A percentile compares a stretch with the other conserved stretches of the same genome.
Evolutionary conservation across 495 filamentous ascomycete genomes (phyloP).

Genomic region (Penicillium antarcticum): DNA sequence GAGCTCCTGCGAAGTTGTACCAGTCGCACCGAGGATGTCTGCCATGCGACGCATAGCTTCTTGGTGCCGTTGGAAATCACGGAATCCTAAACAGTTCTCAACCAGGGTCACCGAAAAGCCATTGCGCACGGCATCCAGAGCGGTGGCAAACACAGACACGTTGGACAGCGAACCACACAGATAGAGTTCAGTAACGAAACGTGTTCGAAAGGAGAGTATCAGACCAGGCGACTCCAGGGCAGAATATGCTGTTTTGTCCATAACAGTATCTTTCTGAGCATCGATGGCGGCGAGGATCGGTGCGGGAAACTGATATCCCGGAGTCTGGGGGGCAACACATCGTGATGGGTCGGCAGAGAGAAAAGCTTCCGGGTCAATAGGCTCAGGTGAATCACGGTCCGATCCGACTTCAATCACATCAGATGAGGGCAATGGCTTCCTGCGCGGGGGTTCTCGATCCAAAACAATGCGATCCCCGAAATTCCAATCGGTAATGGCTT

Average conservation of each 20-base stretch:
- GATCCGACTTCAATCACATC: slow-evolving; percentile 21
- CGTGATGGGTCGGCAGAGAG: slow-evolving; percentile 48
- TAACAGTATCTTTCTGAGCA: slow-evolving; percentile 57
- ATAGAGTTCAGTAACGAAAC: slow-evolving; percentile 86
- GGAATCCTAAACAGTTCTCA: slow-evolving; percentile 87
- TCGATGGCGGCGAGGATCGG: slow-evolving; percentile 54
- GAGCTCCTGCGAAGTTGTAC: slow-evolving; percentile 57
- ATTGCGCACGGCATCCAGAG: slow-evolving; percentile 82
- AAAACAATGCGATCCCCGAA: slow-evolving; percentile 39
- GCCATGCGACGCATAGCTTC: slow-evolving; percentile 73
- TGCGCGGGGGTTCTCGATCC: slow-evolving; percentile 18
- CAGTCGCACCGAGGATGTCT: slow-evolving; percentile 69
- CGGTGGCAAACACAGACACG: slow-evolving; percentile 87
- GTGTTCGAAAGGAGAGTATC: slow-evolving; percentile 66
- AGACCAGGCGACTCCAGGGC: slow-evolving; percentile 74
- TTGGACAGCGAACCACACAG: slow-evolving; percentile 89
- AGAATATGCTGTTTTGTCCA: slow-evolving; percentile 84
- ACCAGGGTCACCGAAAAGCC: slow-evolving; percentile 82
- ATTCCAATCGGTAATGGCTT: slow-evolving; percentile 46
- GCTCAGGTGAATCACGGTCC: slow-evolving; percentile 22
- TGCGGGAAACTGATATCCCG: slow-evolving; percentile 66
- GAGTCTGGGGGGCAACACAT: slow-evolving; percentile 58
- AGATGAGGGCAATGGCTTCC: slow-evolving; percentile 2
- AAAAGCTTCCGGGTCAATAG: slow-evolving; percentile 61
- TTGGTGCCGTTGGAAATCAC: slow-evolving; percentile 66